These are phyloP conservation scores for Picea glauca DNA, from an alignment of 75 land plant genomes.

Conservation along the genomic window DNA sequence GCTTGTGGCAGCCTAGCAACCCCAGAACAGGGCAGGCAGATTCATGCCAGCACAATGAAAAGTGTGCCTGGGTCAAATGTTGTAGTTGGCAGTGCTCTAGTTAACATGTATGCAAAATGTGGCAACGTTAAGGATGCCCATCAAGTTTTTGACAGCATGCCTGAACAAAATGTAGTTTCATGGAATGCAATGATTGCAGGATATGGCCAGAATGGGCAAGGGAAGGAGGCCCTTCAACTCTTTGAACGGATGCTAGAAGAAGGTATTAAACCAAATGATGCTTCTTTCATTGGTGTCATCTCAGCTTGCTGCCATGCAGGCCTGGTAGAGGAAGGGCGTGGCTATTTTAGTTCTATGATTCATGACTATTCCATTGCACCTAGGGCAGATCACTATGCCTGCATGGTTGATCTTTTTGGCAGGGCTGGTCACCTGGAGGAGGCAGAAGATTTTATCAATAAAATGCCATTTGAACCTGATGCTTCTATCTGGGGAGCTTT, in stretches of 20 bases:
- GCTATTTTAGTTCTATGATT: not conserved
- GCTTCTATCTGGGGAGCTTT: not conserved
- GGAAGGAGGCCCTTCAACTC: not conserved
- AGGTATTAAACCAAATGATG: slow-evolving; percentile 8
- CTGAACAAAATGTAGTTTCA: slow-evolving; percentile 9
- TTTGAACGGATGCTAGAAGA: not conserved
- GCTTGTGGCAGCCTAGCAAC: slow-evolving; percentile 14
- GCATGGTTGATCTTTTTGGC: slow-evolving; percentile 2
- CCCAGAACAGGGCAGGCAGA: slow-evolving; percentile 16
- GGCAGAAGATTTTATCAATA: not conserved
- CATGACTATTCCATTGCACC: not conserved
- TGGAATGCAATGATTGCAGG: slow-evolving; percentile 22
- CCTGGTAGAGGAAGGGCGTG: not conserved
- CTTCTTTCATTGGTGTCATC: not conserved
- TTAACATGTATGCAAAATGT: slow-evolving; percentile 29
- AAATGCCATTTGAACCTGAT: not conserved
- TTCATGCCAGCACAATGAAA: slow-evolving; percentile 16
- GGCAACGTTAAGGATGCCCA: slow-evolving; percentile 14
- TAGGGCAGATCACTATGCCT: not conserved
- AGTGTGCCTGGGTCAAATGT: slow-evolving; percentile 3
- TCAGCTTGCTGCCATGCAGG: slow-evolving; percentile 4
- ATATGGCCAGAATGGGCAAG: not conserved
- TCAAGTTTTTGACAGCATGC: slow-evolving; percentile 13
- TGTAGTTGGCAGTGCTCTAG: slow-evolving; percentile 14
- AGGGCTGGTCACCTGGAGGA: not conserved